Evolutionary conservation across 2,329 filamentous ascomycete genomes (phyloP).

Genomic region (Acrocalymma vagum): DNA sequence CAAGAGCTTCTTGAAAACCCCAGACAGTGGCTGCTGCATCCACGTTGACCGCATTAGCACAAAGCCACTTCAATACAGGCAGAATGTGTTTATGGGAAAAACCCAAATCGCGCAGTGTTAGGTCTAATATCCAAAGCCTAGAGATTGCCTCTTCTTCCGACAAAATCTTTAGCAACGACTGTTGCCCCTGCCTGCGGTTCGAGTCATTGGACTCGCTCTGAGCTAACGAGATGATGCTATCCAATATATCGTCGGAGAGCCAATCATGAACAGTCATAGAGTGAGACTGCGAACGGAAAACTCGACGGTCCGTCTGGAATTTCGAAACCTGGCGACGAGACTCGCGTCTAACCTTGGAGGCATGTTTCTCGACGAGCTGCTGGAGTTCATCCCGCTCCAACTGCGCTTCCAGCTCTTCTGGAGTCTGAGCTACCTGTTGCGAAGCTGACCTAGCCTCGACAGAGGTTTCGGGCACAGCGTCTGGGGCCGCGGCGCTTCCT

Average conservation of each 20-base stretch:
- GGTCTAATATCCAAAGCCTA: slow-evolving; percentile 84
- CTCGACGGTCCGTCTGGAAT: slow-evolving; percentile 83
- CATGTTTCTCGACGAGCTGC: slow-evolving; percentile 83
- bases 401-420: slow-evolving; percentile 89
- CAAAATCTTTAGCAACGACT: slow-evolving; percentile 51
- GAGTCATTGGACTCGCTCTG: slow-evolving; percentile 66
- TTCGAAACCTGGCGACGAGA: slow-evolving; percentile 77
- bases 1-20: slow-evolving; percentile 86
- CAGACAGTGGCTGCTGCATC: slow-evolving; percentile 72
- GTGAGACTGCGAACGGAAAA: slow-evolving; percentile 82
- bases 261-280: slow-evolving; percentile 77
- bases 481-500: slow-evolving; percentile 17
- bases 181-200: slow-evolving; percentile 55
- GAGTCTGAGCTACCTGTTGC: slow-evolving; percentile 63
- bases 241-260: slow-evolving; percentile 81
- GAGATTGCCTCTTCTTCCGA: slow-evolving; percentile 81
- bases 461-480: slow-evolving; percentile 8
- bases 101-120: slow-evolving; percentile 73
- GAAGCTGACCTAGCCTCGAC: slow-evolving; percentile 27
- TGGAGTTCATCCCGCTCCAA: slow-evolving; percentile 92
- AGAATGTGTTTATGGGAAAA: slow-evolving; percentile 62
- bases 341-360: slow-evolving; percentile 80
- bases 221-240: slow-evolving; percentile 78
- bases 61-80: slow-evolving; percentile 44
- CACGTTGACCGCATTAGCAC: slow-evolving; percentile 42